Percentiles rank a stretch among this genome's conserved stretches.
phyloP scores from a whole-genome alignment of 306 rosid genomes.

The Dryas alaskensis region DNA sequence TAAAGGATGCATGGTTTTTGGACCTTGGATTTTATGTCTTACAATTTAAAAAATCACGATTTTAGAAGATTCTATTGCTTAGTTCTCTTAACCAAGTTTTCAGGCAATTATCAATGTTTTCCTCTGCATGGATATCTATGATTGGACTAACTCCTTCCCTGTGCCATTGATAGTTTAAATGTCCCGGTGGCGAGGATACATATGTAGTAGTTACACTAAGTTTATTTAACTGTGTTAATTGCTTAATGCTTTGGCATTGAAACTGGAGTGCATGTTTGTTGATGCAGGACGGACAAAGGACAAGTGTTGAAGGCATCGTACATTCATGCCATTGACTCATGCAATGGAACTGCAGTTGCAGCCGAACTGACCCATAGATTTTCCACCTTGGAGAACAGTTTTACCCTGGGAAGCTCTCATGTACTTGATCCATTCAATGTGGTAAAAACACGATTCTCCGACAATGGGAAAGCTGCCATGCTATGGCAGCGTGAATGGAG shows the following conservation, averaged over 20 bases:
- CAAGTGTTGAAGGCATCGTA: slow-evolving; percentile 74
- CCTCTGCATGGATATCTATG: neutral
- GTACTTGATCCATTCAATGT: slow-evolving; percentile 51
- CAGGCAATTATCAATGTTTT: neutral
- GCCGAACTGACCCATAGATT: slow-evolving; percentile 76
- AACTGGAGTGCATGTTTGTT: slow-evolving; percentile 3
- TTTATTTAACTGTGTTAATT: neutral
- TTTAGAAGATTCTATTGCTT: neutral
- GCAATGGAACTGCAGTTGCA: slow-evolving; percentile 59
- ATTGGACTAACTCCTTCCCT: slow-evolving; percentile 6
- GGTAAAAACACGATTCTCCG: slow-evolving; percentile 66
- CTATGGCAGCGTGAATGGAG: slow-evolving; percentile 87
- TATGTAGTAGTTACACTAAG: neutral
- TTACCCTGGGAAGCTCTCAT: slow-evolving; percentile 78
- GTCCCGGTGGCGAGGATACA: neutral
- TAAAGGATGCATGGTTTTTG: neutral
- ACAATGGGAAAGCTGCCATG: slow-evolving; percentile 70
- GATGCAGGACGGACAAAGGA: slow-evolving; percentile 81
- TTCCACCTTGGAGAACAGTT: slow-evolving; percentile 59
- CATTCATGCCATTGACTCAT: slow-evolving; percentile 66
- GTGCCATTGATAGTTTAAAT: neutral
- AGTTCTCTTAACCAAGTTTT: neutral
- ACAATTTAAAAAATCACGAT: neutral
- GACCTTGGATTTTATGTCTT: neutral
- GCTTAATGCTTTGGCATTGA: neutral